These are phyloP conservation scores for Suillus sp. DNA, from an alignment of 768 basidiomycete species.

Conservation along the genomic window DNA sequence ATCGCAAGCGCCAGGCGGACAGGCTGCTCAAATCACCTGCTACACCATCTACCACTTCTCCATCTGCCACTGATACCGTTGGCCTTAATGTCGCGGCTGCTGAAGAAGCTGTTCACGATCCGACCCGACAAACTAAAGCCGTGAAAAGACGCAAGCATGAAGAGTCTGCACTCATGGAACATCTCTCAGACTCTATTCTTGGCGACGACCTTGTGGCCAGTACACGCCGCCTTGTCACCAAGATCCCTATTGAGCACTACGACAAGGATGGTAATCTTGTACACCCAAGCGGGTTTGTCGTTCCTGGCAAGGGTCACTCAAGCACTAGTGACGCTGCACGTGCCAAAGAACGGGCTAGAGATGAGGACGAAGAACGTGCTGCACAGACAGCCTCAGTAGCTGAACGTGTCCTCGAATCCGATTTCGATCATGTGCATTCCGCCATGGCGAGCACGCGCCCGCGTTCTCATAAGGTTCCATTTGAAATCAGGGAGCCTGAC, in stretches of 20 bases:
- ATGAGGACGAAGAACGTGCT: constrained; percentile 21
- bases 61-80: constrained; percentile 15
- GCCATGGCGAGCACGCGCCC: constrained; percentile 25
- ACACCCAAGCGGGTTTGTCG: constrained; percentile 32
- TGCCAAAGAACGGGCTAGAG: constrained; percentile 28
- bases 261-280: constrained; percentile 19
- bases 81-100: constrained; percentile 9
- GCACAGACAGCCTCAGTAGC: constrained; percentile 36
- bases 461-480: constrained; percentile 42
- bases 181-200: constrained; percentile 24
- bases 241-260: constrained; percentile 31
- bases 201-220: constrained; percentile 28
- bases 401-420: constrained; percentile 33
- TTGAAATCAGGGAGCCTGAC: constrained; percentile 40
- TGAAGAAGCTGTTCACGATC: constrained; percentile 9
- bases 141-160: constrained; percentile 10
- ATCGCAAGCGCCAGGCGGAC: constrained; percentile 8
- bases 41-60: constrained; percentile 9
- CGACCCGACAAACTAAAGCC: constrained; percentile 9
- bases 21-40: not conserved
- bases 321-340: constrained; percentile 27
- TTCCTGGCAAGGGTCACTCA: constrained; percentile 33
- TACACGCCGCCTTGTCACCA: constrained; percentile 32
- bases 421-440: constrained; percentile 27
- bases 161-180: constrained; percentile 24